Conservation (phyloP, 495 filamentous ascomycete genomes). For the Neurospora sp. region DNA sequence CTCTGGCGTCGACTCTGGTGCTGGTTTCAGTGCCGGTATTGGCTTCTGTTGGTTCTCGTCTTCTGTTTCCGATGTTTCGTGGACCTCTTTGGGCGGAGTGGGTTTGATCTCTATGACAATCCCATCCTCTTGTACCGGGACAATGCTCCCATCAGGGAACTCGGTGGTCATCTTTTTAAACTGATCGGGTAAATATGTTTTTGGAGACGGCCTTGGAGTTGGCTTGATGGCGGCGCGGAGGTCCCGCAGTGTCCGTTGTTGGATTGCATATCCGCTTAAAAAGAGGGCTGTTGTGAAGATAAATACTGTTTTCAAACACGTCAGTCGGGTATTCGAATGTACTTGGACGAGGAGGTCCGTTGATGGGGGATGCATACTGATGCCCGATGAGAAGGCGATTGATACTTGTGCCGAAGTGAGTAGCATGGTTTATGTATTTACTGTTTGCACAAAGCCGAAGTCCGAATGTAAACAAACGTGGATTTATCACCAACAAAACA, state of each 20-base stretch:
- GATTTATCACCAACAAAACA: not conserved
- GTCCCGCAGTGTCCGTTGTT: constrained; percentile 42
- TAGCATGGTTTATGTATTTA: constrained; percentile 23
- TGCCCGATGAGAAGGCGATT: constrained; percentile 35
- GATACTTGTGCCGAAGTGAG: constrained; percentile 45
- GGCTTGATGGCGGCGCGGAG: constrained; percentile 38
- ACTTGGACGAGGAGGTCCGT: not conserved
- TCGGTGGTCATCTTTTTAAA: constrained; percentile 25
- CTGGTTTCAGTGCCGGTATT: not conserved
- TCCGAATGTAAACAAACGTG: not conserved
- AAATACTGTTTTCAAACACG: constrained; percentile 24
- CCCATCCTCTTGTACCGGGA: constrained; percentile 15
- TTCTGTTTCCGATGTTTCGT: constrained; percentile 13
- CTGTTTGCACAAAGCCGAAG: not conserved
- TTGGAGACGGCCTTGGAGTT: constrained; percentile 27
- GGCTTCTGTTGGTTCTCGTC: constrained; percentile 2
- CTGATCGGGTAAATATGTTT: constrained; percentile 33
- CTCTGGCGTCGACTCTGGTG: not conserved
- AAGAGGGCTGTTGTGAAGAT: constrained; percentile 42
- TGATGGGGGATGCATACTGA: constrained; percentile 29
- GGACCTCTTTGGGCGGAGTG: constrained; percentile 14
- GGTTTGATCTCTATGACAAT: constrained; percentile 23
- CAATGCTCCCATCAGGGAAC: constrained; percentile 26
- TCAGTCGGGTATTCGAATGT: not conserved
- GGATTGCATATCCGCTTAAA: constrained; percentile 44